Base-by-base conservation (phyloP, 2,329 filamentous ascomycete species). In the Graphilbum fragrans region DNA sequence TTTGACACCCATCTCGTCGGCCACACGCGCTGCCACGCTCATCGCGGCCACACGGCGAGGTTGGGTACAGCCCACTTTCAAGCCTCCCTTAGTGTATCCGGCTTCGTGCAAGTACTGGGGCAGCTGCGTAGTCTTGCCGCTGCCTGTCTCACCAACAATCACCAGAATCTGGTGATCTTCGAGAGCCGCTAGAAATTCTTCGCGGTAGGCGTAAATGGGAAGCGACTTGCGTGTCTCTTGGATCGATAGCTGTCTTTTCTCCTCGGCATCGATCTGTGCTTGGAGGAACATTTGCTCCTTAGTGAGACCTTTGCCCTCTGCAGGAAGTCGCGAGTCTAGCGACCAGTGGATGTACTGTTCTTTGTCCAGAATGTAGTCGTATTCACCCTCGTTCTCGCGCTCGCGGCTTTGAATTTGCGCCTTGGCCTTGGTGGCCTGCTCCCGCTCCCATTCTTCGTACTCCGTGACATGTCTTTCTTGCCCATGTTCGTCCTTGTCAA, bases 21-120 rank as follows among this genome's bases (percentile, higher is more conserved):
- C 86, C 2, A 98, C 92, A 69, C 92, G 86, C 35, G 86, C 79
- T n/a, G 92, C 90, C 18, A 96, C 90, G 54, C 83, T 92, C 90
- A 96, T 96, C 23, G 92, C 92, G 4, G 92, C 92, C 11, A 98
- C 92, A 67, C 92, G 79, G 51, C 92, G 80, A 5, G 92, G 92
- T 50, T 98, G 92, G 0, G 92, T 98, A 54, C 88, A 94, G 5
- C 85, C 90, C 11, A 98, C 76, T 58, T 90, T 94, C 60, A 83
- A 69, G 6, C 83, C 86, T 19, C 75, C 72, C 55, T 90, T 86
- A 3, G 86, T 94, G 52, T 84, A 94, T 2, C 88, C 88, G 0
- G 85, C 86, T 58, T 96, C 90, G 52, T 93, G 82, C 0, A 96
- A 71, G 56, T 94, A 98, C 54, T 96, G 92, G 0, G 90, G 86